These are phyloP conservation scores for Cyclostephanos invisitatus DNA, from an alignment of 108 stramenopile genomes.

Conservation along the genomic window DNA sequence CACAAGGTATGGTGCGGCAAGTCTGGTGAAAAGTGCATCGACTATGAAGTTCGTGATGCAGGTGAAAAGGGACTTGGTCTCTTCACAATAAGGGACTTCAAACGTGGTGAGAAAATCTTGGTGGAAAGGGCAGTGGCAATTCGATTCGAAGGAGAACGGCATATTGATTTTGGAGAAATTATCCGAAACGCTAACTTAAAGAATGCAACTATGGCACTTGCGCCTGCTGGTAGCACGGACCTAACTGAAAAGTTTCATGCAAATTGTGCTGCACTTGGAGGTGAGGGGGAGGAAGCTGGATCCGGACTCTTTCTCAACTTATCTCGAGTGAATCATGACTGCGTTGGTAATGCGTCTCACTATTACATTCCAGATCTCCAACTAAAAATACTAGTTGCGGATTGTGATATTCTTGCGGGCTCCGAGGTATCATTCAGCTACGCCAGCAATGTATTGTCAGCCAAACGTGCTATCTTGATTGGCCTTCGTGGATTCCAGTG, in stretches of 20 bases:
- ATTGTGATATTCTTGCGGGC: conserved; percentile 10
- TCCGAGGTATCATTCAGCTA: conserved; percentile 20
- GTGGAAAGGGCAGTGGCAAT: conserved; percentile 19
- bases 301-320: conserved; percentile 23
- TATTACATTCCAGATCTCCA: conserved; percentile 9
- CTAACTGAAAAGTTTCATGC: neutral
- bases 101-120: conserved; percentile 13
- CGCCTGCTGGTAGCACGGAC: neutral
- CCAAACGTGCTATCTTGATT: neutral
- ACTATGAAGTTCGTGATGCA: conserved; percentile 22
- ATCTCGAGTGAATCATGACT: conserved; percentile 33
- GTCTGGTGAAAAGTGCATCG: conserved; percentile 19
- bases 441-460: neutral
- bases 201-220: neutral
- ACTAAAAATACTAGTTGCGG: conserved; percentile 20
- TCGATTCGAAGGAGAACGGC: neutral
- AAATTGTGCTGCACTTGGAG: conserved; percentile 2
- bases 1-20: conserved; percentile 30
- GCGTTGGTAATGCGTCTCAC: conserved; percentile 26
- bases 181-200: neutral
- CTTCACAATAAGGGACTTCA: conserved; percentile 19
- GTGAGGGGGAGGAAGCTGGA: conserved; percentile 1
- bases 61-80: conserved; percentile 10
- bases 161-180: neutral
- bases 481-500: conserved; percentile 4